These are phyloP conservation scores for Cladosporium austrohemisphaericum DNA, from an alignment of 2,329 filamentous ascomycete species.

Conservation along the genomic window DNA sequence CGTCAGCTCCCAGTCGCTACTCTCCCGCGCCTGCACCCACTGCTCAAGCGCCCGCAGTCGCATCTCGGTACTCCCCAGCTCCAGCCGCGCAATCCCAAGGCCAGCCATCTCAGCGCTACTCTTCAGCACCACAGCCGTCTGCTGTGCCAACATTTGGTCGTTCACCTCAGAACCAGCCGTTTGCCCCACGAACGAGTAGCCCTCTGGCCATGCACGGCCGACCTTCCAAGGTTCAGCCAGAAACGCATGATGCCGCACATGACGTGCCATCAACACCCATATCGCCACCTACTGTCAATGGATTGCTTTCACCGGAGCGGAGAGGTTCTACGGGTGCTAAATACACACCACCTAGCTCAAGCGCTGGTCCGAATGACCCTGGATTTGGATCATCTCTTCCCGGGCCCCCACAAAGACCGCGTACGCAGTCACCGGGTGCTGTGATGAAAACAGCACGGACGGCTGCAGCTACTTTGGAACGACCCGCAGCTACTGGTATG, in stretches of 20 bases:
- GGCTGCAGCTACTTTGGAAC: slow-evolving; percentile 26
- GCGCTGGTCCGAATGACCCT: slow-evolving; percentile 5
- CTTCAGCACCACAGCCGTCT: slow-evolving; percentile 35
- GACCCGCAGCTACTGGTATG: slow-evolving; percentile 8
- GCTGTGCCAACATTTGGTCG: slow-evolving; percentile 22
- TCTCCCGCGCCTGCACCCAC: slow-evolving; percentile 34
- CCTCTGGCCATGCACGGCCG: slow-evolving; percentile 50
- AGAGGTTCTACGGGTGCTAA: slow-evolving; percentile 20
- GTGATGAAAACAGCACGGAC: slow-evolving; percentile 48
- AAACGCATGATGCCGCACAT: slow-evolving; percentile 25
- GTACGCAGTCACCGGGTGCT: slow-evolving; percentile 58
- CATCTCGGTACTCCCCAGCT: slow-evolving; percentile 57
- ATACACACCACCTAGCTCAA: slow-evolving; percentile 44
- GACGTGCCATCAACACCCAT: slow-evolving; percentile 21
- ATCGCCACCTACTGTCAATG: slow-evolving; percentile 38
- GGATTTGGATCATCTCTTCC: slow-evolving; percentile 28
- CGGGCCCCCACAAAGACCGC: slow-evolving; percentile 32
- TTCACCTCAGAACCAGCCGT: slow-evolving; percentile 42
- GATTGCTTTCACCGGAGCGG: slow-evolving; percentile 23
- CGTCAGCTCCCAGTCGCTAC: slow-evolving; percentile 28
- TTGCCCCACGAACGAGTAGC: slow-evolving; percentile 63
- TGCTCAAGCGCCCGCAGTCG: slow-evolving; percentile 37
- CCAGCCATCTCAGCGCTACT: slow-evolving; percentile 35
- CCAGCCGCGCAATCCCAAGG: slow-evolving; percentile 37
- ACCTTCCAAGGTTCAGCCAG: slow-evolving; percentile 28